These are phyloP conservation scores for Exobasidium cylindrosporum DNA, from an alignment of 1,284 basidiomycete genomes.

Conservation along the genomic window DNA sequence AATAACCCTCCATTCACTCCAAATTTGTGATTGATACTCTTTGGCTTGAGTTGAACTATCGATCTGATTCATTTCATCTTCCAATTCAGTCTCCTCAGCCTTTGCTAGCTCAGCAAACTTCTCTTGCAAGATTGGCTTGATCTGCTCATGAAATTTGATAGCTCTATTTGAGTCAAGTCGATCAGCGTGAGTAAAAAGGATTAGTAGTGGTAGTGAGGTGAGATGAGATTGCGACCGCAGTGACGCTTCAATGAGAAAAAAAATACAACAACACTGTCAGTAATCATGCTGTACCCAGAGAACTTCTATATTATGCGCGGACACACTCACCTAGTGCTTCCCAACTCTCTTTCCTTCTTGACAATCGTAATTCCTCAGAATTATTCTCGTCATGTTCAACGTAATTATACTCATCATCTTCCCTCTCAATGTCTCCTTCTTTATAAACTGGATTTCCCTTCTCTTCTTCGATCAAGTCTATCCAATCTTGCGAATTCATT, in stretches of 20 bases:
- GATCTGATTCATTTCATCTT: slow-evolving; percentile 3
- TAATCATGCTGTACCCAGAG: too few relatives aligned
- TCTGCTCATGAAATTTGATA: background rate
- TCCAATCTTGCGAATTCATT: slow-evolving; percentile 7
- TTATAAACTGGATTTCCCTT: background rate
- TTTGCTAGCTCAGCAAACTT: background rate
- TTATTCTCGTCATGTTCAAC: background rate
- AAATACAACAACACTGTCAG: background rate
- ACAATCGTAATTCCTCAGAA: background rate
- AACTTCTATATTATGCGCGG: too few relatives aligned
- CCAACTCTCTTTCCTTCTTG: slow-evolving; percentile 3
- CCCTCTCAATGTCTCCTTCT: background rate
- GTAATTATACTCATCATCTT: background rate
- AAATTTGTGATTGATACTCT: background rate
- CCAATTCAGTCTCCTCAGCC: background rate
- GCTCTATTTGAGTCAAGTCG: background rate
- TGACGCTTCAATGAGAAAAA: background rate
- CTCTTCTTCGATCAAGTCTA: background rate
- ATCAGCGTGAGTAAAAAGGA: slow-evolving; percentile 6
- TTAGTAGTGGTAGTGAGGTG: slow-evolving; percentile 1
- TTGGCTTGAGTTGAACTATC: background rate
- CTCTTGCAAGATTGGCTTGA: background rate
- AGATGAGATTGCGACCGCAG: slow-evolving; percentile 6
- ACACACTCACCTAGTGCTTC: background rate
- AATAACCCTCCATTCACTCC: slow-evolving; percentile 9